Base-by-base conservation (phyloP, 2,329 filamentous ascomycete genomes). In the Monosporascus ibericus region DNA sequence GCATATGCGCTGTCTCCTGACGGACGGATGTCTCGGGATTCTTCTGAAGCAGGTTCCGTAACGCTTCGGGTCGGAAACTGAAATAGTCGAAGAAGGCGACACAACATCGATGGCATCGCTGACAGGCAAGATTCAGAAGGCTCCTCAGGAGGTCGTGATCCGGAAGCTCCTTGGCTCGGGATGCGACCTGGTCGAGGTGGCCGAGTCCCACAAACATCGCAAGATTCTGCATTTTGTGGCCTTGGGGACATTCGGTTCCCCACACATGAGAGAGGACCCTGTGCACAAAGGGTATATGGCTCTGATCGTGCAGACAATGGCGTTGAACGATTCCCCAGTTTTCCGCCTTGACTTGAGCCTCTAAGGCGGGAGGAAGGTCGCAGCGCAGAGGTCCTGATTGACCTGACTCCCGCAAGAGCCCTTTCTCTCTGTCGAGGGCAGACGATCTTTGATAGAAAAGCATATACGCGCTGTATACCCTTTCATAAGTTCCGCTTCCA, bases 381-480 rank as follows among this genome's bases (percentile, higher is more conserved):
- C 79, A 70, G 34, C 73, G 74, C n/a, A 79, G 60, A 5, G 76
- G 76, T 34, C 68, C 69, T 4, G 67, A 60, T 2, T 66, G 55
- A 1, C 66, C 63, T 1, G 67, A 62, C 14, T 55, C 58, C 49
- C 72, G 65, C 59, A 83, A 71, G 2, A 68, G 62, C 27, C 76
- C 70, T 59, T 81, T 77, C 54, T 81, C 78, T 17, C 70, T 68
- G 18, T 76, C 73, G 52, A 92, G 76, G 5, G 82, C 81, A 0
- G 85, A 85, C 3, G 85, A 81, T 48, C 94, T 84, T 68, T 96
- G 88, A 68, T 99, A 99, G 69, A 99, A 97, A 8, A 99, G 79
- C 89, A 99, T 97, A 69, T 99, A 99, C 14, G 92, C 94, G 67
- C 90, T 97, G 75, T 86, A 86, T 5, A 81, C 80, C 69, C 92